These are phyloP conservation scores for Cutaneotrichosporon sp. DNA, from an alignment of 1,284 basidiomycete species.

Conservation along the genomic window DNA sequence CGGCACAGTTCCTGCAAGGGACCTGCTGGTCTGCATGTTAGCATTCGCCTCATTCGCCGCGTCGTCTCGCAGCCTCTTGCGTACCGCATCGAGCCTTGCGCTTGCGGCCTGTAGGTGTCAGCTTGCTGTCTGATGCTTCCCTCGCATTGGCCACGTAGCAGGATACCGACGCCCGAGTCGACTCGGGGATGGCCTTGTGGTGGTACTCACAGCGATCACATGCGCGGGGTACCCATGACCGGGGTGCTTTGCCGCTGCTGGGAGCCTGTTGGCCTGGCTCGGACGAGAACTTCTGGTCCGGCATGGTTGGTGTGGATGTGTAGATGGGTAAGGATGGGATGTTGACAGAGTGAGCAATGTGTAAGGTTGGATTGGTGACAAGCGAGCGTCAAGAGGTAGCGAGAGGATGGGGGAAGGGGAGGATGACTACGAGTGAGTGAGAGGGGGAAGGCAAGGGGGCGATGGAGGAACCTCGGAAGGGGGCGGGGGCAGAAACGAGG, in stretches of 20 bases:
- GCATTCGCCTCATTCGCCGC: too few relatives aligned
- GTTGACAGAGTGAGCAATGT: slow-evolving; percentile 1
- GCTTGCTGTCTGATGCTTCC: not conserved
- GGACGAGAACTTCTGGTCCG: slow-evolving; percentile 11
- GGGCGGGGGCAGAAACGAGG: not conserved
- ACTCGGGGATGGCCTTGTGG: too few relatives aligned
- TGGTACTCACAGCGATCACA: slow-evolving; percentile 37
- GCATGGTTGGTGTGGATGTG: not conserved
- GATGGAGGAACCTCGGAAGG: not conserved
- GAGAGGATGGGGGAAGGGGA: not conserved
- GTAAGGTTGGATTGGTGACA: not conserved
- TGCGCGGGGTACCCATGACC: slow-evolving; percentile 33
- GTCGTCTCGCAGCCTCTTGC: not conserved
- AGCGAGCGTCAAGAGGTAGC: not conserved
- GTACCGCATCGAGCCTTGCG: slow-evolving; percentile 39
- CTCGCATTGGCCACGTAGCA: not conserved
- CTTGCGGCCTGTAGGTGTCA: slow-evolving; percentile 29
- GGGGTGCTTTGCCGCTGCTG: slow-evolving; percentile 28
- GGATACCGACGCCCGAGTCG: not conserved
- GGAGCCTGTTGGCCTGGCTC: slow-evolving; percentile 22
- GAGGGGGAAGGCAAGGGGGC: not conserved
- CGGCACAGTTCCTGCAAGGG: slow-evolving; percentile 36
- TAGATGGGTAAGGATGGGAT: not conserved
- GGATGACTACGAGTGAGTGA: too few relatives aligned
- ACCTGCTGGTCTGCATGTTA: slow-evolving; percentile 31